Evolutionary conservation across 495 filamentous ascomycete species (phyloP), one percentile per base, ranked within the genome.

Genomic region (Penicillium bovifimosum): DNA sequence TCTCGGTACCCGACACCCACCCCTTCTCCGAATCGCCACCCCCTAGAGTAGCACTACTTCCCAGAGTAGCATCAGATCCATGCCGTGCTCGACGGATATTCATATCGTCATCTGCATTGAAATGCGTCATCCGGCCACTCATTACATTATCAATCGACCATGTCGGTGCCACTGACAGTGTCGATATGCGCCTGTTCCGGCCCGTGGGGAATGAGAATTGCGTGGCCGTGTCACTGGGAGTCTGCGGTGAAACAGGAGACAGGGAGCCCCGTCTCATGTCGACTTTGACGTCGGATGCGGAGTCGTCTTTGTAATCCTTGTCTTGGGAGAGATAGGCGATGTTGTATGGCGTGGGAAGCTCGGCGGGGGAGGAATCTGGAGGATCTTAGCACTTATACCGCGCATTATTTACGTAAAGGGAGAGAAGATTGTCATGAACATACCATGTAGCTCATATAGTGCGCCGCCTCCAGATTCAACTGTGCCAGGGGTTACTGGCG

Each of bases 391-490:
- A 11, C 43, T 9, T 27, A 52, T 33, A 14, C 13, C 9, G 9
- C 5, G 29, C 9, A 31, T 10, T 10, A 14, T 26, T 3, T 6
- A 46, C n/a, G 3, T 1, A 18, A 46, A 0, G 3, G 5, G n/a
- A n/a, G n/a, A n/a, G n/a, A n/a, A n/a, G n/a, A n/a, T n/a, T 7
- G 4, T 16, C 1, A n/a, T 6, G 2, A 13, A 41, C 38, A 38
- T 60, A 63, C 60, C 60, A 2, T 60, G 57, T 50, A 63, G 56
- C 26, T 63, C 60, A 45, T 63, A 56, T 5, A 63, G 33, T 2
- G 45, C 49, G 20, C 38, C 60, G 42, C 60, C 60, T 6, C 60
- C 60, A 5, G 57, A 60, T 41, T 63, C 60, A 1, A 63, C 60
- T 2, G 60, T 60, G 0, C 50, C 44, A 9, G 60, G 60, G 17